Base-by-base conservation (phyloP, 176 grass and related monocot genomes). In the Alopecurus myosuroides region DNA sequence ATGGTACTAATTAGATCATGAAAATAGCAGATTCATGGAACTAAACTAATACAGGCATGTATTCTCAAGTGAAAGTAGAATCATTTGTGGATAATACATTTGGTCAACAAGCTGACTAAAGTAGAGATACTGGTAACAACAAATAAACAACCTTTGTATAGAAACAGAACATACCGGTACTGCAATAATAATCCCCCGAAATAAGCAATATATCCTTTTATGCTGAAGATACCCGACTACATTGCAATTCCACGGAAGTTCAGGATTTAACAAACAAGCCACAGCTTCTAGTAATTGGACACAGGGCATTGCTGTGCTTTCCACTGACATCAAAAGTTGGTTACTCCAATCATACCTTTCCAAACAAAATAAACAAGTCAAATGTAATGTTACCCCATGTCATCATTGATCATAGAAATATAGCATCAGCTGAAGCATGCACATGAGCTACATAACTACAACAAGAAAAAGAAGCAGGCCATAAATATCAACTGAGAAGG, bases 181-280 rank as follows among this genome's bases (percentile, higher is more conserved):
- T 55, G 85, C 70, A 60, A 91, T 70, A 78, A 99, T 82, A 71
- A 99, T 94, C 35, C 84, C 90, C 14, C 91, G 89, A 75, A 99
- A 92, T 83, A 96, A 87, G 80, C 61, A 86, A 86, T 95, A 89
- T 34, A 96, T 85, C 68, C 91, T 95, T 84, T 86, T 90, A 44
- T 65, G 55, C 60, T 91, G 90, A 63, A 99, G 91, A 89, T 85
- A 92, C 25, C 44, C 89, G 65, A 89, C 86, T 81, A 92, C 81
- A 45, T 83, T 81, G 65, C 89, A 94, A 71, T 58, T 87, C 97
- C 97, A 99, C 28, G 91, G 93, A 77, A 95, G 84, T 46, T 83
- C 86, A 77, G 87, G 86, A 92, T 88, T 94, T 92, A 94, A 85
- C 87, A 99, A 96, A 73, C 93, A 96, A 83, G 83, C 50, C 30